Evolutionary conservation across 495 filamentous ascomycete species (phyloP), one percentile per base, ranked within the genome.

Genomic region (Lophium mytilinum): DNA sequence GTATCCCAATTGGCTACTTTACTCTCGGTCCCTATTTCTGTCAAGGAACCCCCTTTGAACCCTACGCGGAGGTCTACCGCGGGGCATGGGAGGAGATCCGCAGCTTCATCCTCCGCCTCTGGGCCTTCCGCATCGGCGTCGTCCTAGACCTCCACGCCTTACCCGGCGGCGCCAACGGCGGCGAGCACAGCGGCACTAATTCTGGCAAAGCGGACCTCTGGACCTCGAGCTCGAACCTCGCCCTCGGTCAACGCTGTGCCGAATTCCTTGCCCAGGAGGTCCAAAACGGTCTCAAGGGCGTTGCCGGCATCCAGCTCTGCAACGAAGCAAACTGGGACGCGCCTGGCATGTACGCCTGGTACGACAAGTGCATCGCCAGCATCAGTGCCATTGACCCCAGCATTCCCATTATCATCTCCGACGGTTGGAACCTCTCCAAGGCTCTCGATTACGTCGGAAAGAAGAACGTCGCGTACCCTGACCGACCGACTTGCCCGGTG

Each of bases 1-100:
- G 80, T 14, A 65, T 84, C 0, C 80, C 81, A 3, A 73, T 84
- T 35, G 79, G 80, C 6, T 80, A 76, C 63, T 82, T 73, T 56
- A 78, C 74, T 3, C 72, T 83, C 11, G 77, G 75, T 0, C 71
- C 73, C 0, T 46, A 62, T 14, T 82, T 74, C 61, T 75, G 71
- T 56, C 34, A 64, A 6, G 70, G 68, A n/a, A 83, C 79, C 0
- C 66, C 72, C 9, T 83, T 82, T 58, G 72, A 72, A 30, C 53
- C 65, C 0, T 65, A 70, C 10, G 55, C 67, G 1, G 40, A 59
- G 21, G 74, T 83, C 8, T 83, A 82, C 62, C 37, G 48, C 42
- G 69, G 73, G 52, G 78, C 78, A 17, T 83, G 80, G 80, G 42
- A 56, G 6, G 58, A 54, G n/a, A 67, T 77, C 14, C 70, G 69